These are phyloP conservation scores for Nitzschia sp. DNA, from an alignment of 108 stramenopile species.

Conservation along the genomic window DNA sequence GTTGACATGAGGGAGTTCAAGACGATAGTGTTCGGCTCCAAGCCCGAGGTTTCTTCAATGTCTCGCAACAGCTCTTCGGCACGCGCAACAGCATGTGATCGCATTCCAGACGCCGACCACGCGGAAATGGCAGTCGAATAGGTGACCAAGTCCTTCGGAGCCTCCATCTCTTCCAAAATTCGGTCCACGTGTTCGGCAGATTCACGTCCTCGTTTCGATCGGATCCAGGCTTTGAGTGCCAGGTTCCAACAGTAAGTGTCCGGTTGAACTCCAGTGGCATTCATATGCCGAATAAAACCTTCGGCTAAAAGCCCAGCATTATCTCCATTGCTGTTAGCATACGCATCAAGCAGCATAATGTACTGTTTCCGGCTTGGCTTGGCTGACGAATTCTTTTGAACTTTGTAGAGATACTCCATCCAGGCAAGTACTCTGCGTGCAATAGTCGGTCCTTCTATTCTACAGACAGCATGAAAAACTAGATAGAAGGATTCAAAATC, in stretches of 20 bases:
- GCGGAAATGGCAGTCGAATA: conserved; percentile 47
- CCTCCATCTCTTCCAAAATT: conserved; percentile 41
- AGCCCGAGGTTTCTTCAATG: conserved; percentile 26
- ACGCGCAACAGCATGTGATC: conserved; percentile 39
- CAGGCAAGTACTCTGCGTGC: conserved; percentile 34
- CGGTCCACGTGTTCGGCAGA: conserved; percentile 49
- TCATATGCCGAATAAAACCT: conserved; percentile 42
- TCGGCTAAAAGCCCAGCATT: conserved; percentile 34
- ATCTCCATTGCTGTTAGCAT: conserved; percentile 27
- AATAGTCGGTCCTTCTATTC: conserved; percentile 26
- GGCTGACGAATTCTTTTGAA: conserved; percentile 30
- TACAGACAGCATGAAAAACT: conserved; percentile 35
- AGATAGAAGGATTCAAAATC: conserved; percentile 26
- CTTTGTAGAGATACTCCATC: conserved; percentile 39
- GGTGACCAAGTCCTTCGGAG: conserved; percentile 40
- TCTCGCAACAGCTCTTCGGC: conserved; percentile 44
- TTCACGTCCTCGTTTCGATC: conserved; percentile 29
- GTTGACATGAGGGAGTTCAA: conserved; percentile 45
- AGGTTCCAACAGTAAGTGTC: conserved; percentile 50
- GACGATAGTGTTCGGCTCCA: conserved; percentile 41
- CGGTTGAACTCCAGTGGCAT: conserved; percentile 31
- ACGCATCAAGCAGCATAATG: conserved; percentile 32
- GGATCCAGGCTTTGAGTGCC: conserved; percentile 42
- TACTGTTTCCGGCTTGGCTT: conserved; percentile 26
- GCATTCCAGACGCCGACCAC: conserved; percentile 42